phyloP scores from a whole-genome alignment of 768 basidiomycete genomes.

The Lentinula sp. region DNA sequence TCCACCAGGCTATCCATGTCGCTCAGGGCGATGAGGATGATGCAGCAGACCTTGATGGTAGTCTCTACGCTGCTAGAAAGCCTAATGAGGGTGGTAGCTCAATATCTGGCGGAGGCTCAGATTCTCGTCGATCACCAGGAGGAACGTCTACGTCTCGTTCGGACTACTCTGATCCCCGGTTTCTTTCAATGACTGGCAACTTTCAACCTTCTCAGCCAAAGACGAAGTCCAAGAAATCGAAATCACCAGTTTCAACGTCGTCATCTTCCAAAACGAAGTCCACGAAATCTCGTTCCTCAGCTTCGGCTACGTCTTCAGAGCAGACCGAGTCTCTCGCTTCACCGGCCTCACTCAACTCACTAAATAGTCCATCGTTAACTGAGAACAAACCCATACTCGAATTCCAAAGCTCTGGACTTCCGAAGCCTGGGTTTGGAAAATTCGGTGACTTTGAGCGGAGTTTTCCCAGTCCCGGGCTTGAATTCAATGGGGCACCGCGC shows the following conservation, averaged over 20 bases:
- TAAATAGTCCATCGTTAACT: conserved; percentile 12
- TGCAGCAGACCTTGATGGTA: conserved; percentile 55
- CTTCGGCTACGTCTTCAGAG: conserved; percentile 16
- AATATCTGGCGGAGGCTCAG: conserved; percentile 38
- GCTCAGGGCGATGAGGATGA: conserved; percentile 37
- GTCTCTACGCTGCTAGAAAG: conserved; percentile 35
- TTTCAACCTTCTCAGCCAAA: conserved; percentile 8
- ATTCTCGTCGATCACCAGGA: conserved; percentile 54
- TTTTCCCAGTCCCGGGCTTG: not conserved
- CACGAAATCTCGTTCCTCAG: conserved; percentile 16
- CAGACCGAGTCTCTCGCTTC: conserved; percentile 12
- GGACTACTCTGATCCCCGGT: conserved; percentile 21
- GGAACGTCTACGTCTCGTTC: conserved; percentile 30
- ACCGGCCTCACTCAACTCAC: conserved; percentile 14
- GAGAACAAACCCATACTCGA: not conserved
- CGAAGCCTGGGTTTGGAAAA: not conserved
- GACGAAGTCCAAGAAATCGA: conserved; percentile 1
- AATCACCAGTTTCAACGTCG: conserved; percentile 6
- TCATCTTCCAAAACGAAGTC: conserved; percentile 17
- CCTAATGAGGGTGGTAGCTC: conserved; percentile 19
- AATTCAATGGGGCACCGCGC: not conserved
- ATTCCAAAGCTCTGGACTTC: not conserved
- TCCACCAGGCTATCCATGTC: conserved; percentile 4
- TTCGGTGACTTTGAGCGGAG: not conserved
- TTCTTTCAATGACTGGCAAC: conserved; percentile 18